A percentile compares a stretch with the other conserved stretches of the same genome.
These are phyloP conservation scores for Boletales sp. DNA, from an alignment of 768 basidiomycete genomes.

Conservation along the genomic window DNA sequence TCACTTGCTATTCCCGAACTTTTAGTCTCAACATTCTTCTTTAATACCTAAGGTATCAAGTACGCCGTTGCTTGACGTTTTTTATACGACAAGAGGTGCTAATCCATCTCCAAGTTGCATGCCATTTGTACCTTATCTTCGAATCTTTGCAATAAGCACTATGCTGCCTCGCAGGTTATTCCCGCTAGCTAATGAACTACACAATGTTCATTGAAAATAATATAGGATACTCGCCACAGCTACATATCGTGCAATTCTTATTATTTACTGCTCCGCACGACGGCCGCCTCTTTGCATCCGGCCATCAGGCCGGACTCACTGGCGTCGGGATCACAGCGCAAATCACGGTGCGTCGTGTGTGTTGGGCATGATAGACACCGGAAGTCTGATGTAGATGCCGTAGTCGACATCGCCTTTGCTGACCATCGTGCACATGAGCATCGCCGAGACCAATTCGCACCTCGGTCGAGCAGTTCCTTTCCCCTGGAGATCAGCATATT, in stretches of 20 bases:
- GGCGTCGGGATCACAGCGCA: conserved; percentile 17
- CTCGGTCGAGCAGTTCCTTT: not conserved
- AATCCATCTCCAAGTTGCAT: too few species aligned
- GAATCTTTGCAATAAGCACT: too few species aligned
- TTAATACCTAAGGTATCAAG: too few species aligned
- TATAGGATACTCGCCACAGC: conserved; percentile 8
- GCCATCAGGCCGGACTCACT: conserved; percentile 9
- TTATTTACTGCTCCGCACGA: conserved; percentile 14
- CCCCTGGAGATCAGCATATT: not conserved
- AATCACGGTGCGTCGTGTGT: conserved; percentile 7
- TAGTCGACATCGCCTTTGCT: conserved; percentile 19
- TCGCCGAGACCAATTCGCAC: not conserved
- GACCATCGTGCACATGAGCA: conserved; percentile 14
- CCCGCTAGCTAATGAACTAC: not conserved
- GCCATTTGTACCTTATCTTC: too few species aligned
- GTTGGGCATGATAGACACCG: too few species aligned
- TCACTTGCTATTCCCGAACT: too few species aligned
- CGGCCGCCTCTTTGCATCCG: conserved; percentile 15
- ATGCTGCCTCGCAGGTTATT: conserved; percentile 4
- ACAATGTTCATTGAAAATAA: not conserved
- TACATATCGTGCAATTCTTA: conserved; percentile 13
- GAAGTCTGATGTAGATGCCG: not conserved
- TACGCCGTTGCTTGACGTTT: too few species aligned
- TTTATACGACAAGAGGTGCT: too few species aligned
- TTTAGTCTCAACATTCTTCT: too few species aligned